Evolutionary conservation across 805 yeast species (phyloP).

Genomic region (Kodamaea leandrae): DNA sequence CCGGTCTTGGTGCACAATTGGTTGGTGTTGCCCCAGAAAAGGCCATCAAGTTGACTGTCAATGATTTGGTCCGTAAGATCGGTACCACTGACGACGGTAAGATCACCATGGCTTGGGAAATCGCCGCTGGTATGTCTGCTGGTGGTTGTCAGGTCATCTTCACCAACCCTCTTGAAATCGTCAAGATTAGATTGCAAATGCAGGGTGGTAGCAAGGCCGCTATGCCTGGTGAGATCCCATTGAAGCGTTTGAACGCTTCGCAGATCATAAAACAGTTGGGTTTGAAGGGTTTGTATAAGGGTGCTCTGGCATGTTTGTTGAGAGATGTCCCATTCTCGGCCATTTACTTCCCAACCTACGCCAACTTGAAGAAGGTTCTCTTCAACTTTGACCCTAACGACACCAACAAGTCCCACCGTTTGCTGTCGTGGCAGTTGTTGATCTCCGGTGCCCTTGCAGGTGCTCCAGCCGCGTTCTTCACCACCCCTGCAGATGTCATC

Average conservation of each 20-base stretch:
- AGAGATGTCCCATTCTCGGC: conserved; percentile 97
- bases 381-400: conserved; percentile 79
- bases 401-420: conserved; percentile 52
- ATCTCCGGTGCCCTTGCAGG: conserved; percentile 94
- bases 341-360: conserved; percentile 95
- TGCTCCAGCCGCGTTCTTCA: conserved; percentile 94
- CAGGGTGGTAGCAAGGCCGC: conserved; percentile 65
- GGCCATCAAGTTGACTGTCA: conserved; percentile 93
- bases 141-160: conserved; percentile 96
- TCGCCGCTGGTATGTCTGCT: conserved; percentile 87
- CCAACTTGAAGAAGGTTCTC: conserved; percentile 79
- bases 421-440: conserved; percentile 81
- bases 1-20: conserved; percentile 91
- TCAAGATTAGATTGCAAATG: conserved; percentile 90
- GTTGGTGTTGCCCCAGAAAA: conserved; percentile 98
- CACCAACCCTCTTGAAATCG: conserved; percentile 95
- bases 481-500: conserved; percentile 96
- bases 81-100: conserved; percentile 48
- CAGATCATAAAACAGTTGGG: conserved; percentile 79
- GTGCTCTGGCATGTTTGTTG: conserved; percentile 84
- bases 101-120: conserved; percentile 59
- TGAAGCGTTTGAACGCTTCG: conserved; percentile 52
- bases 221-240: conserved; percentile 40
- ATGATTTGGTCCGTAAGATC: conserved; percentile 77
- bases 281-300: conserved; percentile 81